These are phyloP conservation scores for Nephelium lappaceum DNA, from an alignment of 345 rosid genomes.

Conservation along the genomic window DNA sequence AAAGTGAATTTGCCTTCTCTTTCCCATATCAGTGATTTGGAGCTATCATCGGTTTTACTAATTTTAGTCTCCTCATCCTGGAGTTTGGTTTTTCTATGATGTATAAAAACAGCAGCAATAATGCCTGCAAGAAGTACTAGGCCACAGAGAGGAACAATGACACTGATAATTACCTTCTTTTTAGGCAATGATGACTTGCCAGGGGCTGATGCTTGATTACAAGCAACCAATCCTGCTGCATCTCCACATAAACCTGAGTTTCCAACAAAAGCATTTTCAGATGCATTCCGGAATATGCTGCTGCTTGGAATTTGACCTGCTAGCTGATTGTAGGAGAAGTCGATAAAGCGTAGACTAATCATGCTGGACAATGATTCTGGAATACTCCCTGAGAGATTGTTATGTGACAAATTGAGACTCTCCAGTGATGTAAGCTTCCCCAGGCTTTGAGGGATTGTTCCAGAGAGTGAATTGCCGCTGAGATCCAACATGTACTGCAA, in stretches of 20 bases:
- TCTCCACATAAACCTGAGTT: constrained; percentile 70
- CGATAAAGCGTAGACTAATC: constrained; percentile 47
- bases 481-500: constrained; percentile 56
- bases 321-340: constrained; percentile 62
- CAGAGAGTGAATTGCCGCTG: constrained; percentile 67
- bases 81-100: constrained; percentile 17
- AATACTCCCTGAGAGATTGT: constrained; percentile 54
- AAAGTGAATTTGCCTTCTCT: constrained; percentile 61
- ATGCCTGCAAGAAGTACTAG: constrained; percentile 27
- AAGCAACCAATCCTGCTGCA: constrained; percentile 41
- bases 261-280: constrained; percentile 40
- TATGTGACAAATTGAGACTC: constrained; percentile 57
- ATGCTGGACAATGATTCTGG: constrained; percentile 49
- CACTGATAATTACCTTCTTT: constrained; percentile 38
- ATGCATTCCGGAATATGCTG: constrained; percentile 44
- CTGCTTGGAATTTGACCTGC: constrained; percentile 52
- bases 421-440: constrained; percentile 44
- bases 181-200: constrained; percentile 25
- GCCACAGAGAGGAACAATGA: constrained; percentile 41
- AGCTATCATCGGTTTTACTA: background rate
- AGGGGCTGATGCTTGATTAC: constrained; percentile 17
- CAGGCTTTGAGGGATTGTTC: constrained; percentile 49
- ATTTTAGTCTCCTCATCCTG: constrained; percentile 38
- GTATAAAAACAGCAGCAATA: constrained; percentile 13
- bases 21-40: constrained; percentile 53